These are phyloP conservation scores for Melanogaster broomeanus DNA, from an alignment of 768 basidiomycete species.

Conservation along the genomic window DNA sequence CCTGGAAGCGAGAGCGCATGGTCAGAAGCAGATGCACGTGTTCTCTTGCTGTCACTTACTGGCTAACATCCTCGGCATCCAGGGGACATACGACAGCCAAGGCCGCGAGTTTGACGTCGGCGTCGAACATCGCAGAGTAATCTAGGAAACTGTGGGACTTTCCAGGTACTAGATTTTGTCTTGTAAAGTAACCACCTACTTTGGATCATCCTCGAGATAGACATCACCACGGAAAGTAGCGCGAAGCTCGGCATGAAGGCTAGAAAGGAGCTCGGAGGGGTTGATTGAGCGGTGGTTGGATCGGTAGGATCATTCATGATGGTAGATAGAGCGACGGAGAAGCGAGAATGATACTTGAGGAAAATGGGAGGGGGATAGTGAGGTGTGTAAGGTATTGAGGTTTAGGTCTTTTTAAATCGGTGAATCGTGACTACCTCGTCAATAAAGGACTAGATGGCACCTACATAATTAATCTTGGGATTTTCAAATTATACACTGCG, in stretches of 20 bases:
- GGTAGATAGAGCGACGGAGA: neutral
- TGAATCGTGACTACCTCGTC: neutral
- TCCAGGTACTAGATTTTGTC: neutral
- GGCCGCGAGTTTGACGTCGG: conserved; percentile 62
- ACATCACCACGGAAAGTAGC: conserved; percentile 48
- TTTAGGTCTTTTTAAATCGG: conserved; percentile 15
- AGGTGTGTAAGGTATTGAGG: conserved; percentile 2
- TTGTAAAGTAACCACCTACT: conserved; percentile 30
- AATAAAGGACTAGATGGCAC: neutral
- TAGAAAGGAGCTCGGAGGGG: conserved; percentile 10
- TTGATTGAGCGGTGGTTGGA: neutral
- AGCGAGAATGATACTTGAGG: neutral
- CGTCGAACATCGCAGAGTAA: conserved; percentile 66
- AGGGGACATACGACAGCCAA: conserved; percentile 71
- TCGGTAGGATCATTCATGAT: conserved; percentile 13
- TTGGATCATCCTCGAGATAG: conserved; percentile 43
- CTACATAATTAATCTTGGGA: conserved; percentile 7
- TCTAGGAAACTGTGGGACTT: conserved; percentile 25
- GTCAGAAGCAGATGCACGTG: conserved; percentile 10
- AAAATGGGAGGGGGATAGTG: conserved; percentile 4
- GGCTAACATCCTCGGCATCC: conserved; percentile 81
- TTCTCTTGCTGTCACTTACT: conserved; percentile 46
- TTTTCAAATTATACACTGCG: conserved; percentile 10
- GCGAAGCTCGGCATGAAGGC: conserved; percentile 47
- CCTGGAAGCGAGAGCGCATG: conserved; percentile 35